phyloP scores from a whole-genome alignment of 257 asterid species.

The Solanum paucissectum region DNA sequence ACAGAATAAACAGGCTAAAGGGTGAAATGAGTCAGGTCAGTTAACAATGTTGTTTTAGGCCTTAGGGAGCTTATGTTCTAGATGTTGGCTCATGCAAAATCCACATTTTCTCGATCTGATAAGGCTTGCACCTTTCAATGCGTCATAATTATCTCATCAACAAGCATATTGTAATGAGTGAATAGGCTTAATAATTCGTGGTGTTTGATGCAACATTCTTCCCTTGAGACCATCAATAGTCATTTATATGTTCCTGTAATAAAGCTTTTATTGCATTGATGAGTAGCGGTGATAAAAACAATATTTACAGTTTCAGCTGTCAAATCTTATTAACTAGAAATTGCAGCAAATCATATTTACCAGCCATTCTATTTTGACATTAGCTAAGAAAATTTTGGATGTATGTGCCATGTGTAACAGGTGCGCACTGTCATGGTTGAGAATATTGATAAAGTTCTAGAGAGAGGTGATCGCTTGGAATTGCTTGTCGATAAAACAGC shows the following conservation, averaged over 20 bases:
- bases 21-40: constrained; percentile 99
- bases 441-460: constrained; percentile 90
- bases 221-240: not conserved
- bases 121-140: not conserved
- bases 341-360: not conserved
- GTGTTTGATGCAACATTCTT: not conserved
- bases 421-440: constrained; percentile 94
- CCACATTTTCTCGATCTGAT: not conserved
- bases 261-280: not conserved
- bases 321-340: not conserved
- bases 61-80: not conserved
- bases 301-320: not conserved
- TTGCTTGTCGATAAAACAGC: constrained; percentile 90
- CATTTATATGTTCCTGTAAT: not conserved
- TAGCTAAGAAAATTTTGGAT: not conserved
- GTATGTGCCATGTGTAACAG: constrained; percentile 26
- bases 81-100: not conserved
- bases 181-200: not conserved
- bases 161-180: not conserved
- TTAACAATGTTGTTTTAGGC: not conserved
- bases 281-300: not conserved
- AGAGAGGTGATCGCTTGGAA: constrained; percentile 96
- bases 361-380: not conserved
- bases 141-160: not conserved
- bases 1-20: constrained; percentile 78